Evolutionary conservation across 1,284 basidiomycete species (phyloP).

Genomic region (Pisolithus thermaeus): DNA sequence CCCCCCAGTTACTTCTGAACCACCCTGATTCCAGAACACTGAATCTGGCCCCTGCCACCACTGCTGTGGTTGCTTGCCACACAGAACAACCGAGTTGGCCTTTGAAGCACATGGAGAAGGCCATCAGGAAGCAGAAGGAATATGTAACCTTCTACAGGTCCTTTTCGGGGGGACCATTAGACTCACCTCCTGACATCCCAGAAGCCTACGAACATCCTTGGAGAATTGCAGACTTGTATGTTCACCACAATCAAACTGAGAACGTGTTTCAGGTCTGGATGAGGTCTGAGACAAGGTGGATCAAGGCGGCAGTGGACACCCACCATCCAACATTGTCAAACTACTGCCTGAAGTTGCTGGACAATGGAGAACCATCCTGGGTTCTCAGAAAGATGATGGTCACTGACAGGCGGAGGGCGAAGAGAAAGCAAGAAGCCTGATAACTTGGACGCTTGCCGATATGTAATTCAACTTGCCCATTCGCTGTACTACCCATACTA

Average conservation of each 20-base stretch:
- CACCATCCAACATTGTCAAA: no score
- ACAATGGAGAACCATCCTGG: neutral
- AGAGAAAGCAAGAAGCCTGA: neutral
- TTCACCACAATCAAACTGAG: neutral
- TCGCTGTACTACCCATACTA: no score
- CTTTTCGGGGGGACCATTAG: neutral
- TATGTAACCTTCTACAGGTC: conserved; percentile 6
- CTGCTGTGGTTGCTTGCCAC: no score
- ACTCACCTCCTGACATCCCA: neutral
- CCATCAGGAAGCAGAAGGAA: neutral
- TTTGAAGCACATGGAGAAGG: neutral
- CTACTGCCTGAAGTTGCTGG: neutral
- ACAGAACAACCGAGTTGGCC: neutral
- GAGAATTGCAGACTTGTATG: neutral
- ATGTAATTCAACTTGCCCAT: no score
- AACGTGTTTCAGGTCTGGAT: neutral
- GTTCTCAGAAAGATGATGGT: neutral
- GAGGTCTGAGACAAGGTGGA: no score
- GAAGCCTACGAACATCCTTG: neutral
- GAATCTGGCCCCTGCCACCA: no score
- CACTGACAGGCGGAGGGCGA: neutral
- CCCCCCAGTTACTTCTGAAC: no score
- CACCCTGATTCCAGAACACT: no score
- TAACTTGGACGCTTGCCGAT: no score
- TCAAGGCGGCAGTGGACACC: no score